phyloP scores from a whole-genome alignment of 2,329 filamentous ascomycete genomes.

The Xylariaceae sp. region DNA sequence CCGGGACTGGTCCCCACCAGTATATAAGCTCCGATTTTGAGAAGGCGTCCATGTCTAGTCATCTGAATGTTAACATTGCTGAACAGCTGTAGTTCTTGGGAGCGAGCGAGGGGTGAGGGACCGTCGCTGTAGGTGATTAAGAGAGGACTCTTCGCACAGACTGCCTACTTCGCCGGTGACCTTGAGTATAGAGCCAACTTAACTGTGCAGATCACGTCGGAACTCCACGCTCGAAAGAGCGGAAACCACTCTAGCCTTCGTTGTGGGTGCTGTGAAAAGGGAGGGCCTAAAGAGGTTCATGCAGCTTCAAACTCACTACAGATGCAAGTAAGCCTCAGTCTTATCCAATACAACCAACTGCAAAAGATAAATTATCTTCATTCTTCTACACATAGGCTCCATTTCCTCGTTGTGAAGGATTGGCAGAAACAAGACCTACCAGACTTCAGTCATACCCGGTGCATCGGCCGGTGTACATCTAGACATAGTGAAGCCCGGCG shows the following conservation, averaged over 20 bases:
- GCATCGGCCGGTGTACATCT: constrained; percentile 35
- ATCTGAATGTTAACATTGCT: background rate
- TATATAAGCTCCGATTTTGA: constrained; percentile 34
- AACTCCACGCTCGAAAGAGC: background rate
- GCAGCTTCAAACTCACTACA: constrained; percentile 8
- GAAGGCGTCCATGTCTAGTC: constrained; percentile 39
- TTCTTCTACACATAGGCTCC: too few relatives aligned
- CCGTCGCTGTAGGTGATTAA: background rate
- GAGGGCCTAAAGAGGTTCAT: background rate
- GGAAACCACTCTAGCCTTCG: background rate
- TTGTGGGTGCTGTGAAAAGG: too few relatives aligned
- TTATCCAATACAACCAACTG: background rate
- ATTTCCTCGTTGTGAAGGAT: too few relatives aligned
- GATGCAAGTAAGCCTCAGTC: background rate
- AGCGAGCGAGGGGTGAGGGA: background rate
- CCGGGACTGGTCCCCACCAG: constrained; percentile 37
- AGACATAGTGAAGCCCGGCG: constrained; percentile 33
- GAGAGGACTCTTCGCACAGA: background rate
- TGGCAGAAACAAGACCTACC: constrained; percentile 33
- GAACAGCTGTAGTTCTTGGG: background rate
- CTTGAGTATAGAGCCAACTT: too few relatives aligned
- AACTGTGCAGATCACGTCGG: too few relatives aligned
- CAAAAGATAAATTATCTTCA: background rate
- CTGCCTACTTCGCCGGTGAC: too few relatives aligned
- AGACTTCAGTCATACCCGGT: constrained; percentile 34